phyloP scores from a whole-genome alignment of 495 filamentous ascomycete species.

The Jackrogersella minutella region DNA sequence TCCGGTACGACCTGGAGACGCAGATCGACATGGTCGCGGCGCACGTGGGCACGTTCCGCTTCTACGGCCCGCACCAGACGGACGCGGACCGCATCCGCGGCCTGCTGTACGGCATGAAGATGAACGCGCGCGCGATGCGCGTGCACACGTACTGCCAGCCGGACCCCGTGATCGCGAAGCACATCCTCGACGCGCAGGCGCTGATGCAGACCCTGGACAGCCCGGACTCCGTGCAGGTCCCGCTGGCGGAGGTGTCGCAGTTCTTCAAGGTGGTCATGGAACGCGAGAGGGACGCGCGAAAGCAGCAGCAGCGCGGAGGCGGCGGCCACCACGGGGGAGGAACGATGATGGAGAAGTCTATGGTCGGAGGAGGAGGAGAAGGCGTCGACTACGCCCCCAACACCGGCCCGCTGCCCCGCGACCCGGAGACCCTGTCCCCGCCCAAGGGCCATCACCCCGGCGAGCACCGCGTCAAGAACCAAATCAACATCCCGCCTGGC shows the following conservation, averaged over 20 bases:
- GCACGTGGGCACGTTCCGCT: conserved; percentile 54
- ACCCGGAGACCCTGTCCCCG: background rate
- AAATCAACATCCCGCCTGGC: background rate
- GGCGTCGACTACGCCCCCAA: background rate
- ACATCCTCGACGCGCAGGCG: conserved; percentile 50
- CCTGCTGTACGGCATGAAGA: conserved; percentile 51
- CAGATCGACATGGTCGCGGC: conserved; percentile 53
- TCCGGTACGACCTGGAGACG: conserved; percentile 59
- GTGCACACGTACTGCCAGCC: conserved; percentile 57
- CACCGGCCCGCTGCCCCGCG: background rate
- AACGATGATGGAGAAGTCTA: no score
- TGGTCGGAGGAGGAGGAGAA: no score
- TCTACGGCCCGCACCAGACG: conserved; percentile 48
- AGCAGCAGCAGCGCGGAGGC: background rate
- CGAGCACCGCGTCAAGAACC: conserved; percentile 26
- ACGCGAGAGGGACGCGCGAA: conserved; percentile 23
- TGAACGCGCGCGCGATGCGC: conserved; percentile 50
- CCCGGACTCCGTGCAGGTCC: conserved; percentile 44
- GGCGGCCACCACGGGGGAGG: no score
- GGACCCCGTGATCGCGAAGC: conserved; percentile 57
- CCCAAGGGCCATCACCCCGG: conserved; percentile 22
- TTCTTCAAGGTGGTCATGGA: conserved; percentile 52
- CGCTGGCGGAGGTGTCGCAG: conserved; percentile 47
- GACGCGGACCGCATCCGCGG: conserved; percentile 39
- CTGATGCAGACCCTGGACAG: conserved; percentile 50